Evolutionary conservation across 352 stramenopile genomes (phyloP), one percentile per base, ranked within the genome.

Genomic region (Plasmopara viticola): DNA sequence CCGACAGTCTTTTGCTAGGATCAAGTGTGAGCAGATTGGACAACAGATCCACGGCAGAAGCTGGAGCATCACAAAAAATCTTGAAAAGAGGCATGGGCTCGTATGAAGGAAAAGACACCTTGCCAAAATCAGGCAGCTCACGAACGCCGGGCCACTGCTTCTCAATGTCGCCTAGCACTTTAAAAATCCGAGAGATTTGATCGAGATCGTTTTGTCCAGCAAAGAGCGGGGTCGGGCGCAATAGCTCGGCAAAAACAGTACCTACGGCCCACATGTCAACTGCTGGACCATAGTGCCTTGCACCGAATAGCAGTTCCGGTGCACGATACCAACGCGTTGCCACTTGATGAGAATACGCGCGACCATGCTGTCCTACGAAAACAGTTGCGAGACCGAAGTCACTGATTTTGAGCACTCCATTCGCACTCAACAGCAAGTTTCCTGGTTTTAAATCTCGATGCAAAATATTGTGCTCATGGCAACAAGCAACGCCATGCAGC

Each of bases 311-410:
- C 51, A 92, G 53, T 54, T 94, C 84, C 0, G 84, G 84, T 5
- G 84, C 79, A 20, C 84, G 75, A 59, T 91, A 93, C 82, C 79
- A 94, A 12, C 82, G 66, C n/a, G 82, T 90, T 15, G 77, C 77
- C 29, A 89, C 78, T 59, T 90, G 77, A 42, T 90, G 79, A 38
- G 74, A 86, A 40, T 87, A 86, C 15, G 63, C 66, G 6, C 46
- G 63, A 18, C 56, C 69, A 17, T 49, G 25, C 25, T 57, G 34
- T 0, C 64, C 66, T 1, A 76, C 48, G 48, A 82, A 87, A 14
- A 88, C 78, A 0, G 75, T 87, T 14, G 79, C 75, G 20, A 90
- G 74, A n/a, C 82, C 79, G 59, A 90, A 92, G 58, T 92, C 82
- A 13, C 68, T 78, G 17, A 90, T 62, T 66, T 90, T 92, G 33